Base-by-base conservation (phyloP, 768 basidiomycete species). In the Pleurotus cornucopiae region DNA sequence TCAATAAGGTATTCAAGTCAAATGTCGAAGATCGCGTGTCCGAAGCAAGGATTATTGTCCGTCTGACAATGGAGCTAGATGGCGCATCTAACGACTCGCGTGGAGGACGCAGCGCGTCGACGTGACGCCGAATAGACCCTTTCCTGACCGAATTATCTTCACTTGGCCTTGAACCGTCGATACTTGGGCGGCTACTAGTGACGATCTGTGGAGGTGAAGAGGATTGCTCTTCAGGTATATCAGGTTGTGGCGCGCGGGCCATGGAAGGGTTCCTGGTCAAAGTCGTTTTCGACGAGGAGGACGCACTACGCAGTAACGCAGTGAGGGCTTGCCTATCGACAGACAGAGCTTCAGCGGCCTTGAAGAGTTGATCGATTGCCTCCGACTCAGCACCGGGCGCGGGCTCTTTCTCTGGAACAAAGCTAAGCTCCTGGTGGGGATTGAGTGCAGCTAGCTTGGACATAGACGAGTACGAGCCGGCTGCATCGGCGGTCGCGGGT, bases 11-110 rank as follows among this genome's bases (percentile, higher is more conserved):
- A 63, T 72, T 78, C 59, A 84, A 62, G 59, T 91, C 86, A 38
- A 80, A 69, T 45, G 79, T 76, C 18, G 86, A 79, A 39, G 76
- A 71, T 61, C 75, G 77, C 47, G 79, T 72, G 62, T 91, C 89
- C 55, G 86, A 86, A 47, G 90, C 85, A 63, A 85, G 83, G 62
- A 92, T 86, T 62, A 93, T 79, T 1, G 91, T 94, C 63, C 91
- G 78, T 64, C 91, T 81, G 51, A 93, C 78, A 57, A 93, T 71
- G 20, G 83, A 68, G 60, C 73, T 83, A 37, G 58, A 57, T 46
- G 67, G 71, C 46, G 72, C 76, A 39, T 58, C 58, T 39, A 72
- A 69, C 1, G 68, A 69, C 55, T 77, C 76, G 54, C 71, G 76
- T 26, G 73, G 71, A 51, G 73, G 69, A 44, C 78, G 80, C 37